Base-by-base conservation (phyloP, 208 protist species). In the Naegleria lovaniensis region DNA sequence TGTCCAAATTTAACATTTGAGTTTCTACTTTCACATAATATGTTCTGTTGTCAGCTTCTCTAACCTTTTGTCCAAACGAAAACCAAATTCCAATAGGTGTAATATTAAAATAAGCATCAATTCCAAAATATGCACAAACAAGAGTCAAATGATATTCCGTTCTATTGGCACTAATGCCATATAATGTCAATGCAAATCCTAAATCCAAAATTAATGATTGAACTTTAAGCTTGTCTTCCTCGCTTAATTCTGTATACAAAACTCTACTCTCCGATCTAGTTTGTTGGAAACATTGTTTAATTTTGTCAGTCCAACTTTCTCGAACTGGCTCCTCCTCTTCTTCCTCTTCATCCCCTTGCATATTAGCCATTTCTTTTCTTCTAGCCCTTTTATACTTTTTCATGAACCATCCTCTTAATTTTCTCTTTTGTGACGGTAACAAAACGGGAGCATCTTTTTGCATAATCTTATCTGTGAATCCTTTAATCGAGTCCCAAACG, bases 21-120 rank as follows among this genome's bases (percentile, higher is more conserved):
- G 67, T 79, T 79, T 79, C 67, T 9, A 79, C 67, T 25, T 79
- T 79, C 19, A 79, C 29, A 79, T 79, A 79, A 79, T 36, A 79
- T 29, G 67, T 79, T 79, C 67, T 79, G n/a, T 79, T 79, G 5
- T 79, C 67, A 6, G 29, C 29, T 79, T 79, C 67, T 79, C 29
- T 79, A 0, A 79, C 9, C 25, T 36, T 79, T 36, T 79, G 67
- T 36, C 67, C 29, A 79, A 79, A 79, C 9, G 67, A 25, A 36
- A 79, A 29, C 67, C 67, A 79, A 79, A 79, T 79, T 36, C 67
- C 67, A 36, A 79, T 25, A 36, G 67, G 67, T 15, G 67, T 79
- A 79, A 79, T 79, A 79, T 79, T 79, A 33, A 79, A 79, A 36
- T 79, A 79, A 79, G 67, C 67, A 79, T 79, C 67, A 36, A 79